Base-by-base conservation (phyloP, 2,329 filamentous ascomycete species). In the Cyphellophora attinorum region DNA sequence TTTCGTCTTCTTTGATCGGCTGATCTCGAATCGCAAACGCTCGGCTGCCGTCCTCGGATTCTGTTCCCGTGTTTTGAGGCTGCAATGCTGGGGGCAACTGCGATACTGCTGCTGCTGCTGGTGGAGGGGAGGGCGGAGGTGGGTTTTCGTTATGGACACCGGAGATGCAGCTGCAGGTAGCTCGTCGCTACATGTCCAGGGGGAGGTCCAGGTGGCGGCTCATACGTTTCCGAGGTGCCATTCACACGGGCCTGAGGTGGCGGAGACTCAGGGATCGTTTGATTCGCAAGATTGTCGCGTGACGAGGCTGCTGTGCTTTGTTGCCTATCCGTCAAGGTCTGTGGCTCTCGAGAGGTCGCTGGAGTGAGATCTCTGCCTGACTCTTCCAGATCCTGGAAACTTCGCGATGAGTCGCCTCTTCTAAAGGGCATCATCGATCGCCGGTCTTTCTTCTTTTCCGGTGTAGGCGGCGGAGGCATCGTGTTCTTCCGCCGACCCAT, bases 1-100 rank as follows among this genome's bases (percentile, higher is more conserved):
- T 56, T 40, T 66, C 62, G 46, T 68, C 64, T 50, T 68, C 65
- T 15, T 61, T 58, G 30, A 68, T 68, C 2, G 65, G 65, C 37
- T 67, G 55, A 31, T 67, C 64, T 19, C 64, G 55, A 31, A 68
- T 68, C 11, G 59, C 65, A 33, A 68, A 46, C 37, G 66, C 67
- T 35, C 66, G 51, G 12, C 58, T 54, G 6, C 58, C 51, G 21
- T 66, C 64, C 23, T 67, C 64, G 51, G 30, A 19, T 54, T 65
- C 39, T 17, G 35, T 40, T 14, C 15, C 8, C 19, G 19, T 25
- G 3, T 3, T 25, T 15, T 23, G 18, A 10, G 15, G 10, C 18
- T 29, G 27, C 10, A 29, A 16, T 11, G 27, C 18, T 14, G 27
- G 27, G n/a, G n/a, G n/a, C n/a, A n/a, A n/a, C n/a, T n/a, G n/a